phyloP scores from a whole-genome alignment of 768 basidiomycete species.

The Calocybe indica region DNA sequence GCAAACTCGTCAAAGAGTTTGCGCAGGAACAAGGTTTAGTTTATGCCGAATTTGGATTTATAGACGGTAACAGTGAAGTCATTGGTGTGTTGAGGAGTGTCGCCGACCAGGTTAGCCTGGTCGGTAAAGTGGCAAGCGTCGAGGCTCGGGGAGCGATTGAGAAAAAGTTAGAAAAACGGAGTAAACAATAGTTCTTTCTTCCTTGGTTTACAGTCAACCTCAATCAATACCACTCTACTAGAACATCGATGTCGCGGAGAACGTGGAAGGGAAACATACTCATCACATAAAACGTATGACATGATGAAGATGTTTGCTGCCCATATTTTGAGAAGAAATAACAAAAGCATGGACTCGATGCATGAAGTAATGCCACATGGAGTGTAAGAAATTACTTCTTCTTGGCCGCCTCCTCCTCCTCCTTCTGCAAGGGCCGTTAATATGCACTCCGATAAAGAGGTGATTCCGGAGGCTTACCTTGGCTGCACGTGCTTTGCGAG shows the following conservation, averaged over 20 bases:
- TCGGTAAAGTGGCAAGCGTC: conserved; percentile 74
- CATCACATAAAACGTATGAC: conserved; percentile 30
- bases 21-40: conserved; percentile 78
- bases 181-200: conserved; percentile 3
- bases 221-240: no score
- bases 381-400: conserved; percentile 62
- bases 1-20: conserved; percentile 79
- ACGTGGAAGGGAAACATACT: conserved; percentile 23
- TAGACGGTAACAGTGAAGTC: conserved; percentile 82
- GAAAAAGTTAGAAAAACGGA: conserved; percentile 29
- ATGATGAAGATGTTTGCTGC: conserved; percentile 20
- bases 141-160: conserved; percentile 64
- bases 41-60: conserved; percentile 90
- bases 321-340: conserved; percentile 30
- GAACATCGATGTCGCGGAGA: neutral
- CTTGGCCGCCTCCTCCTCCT: conserved; percentile 89
- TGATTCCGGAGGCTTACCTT: conserved; percentile 50
- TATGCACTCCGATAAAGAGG: conserved; percentile 6
- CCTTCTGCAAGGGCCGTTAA: conserved; percentile 47
- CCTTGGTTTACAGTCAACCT: neutral
- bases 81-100: conserved; percentile 77
- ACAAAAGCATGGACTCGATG: conserved; percentile 18
- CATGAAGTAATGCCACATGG: conserved; percentile 18
- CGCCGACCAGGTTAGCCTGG: conserved; percentile 79
- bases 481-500: conserved; percentile 77